Percentiles rank a stretch among this genome's conserved stretches.
phyloP scores from a whole-genome alignment of 2,329 filamentous ascomycete genomes.

The Alternaria sp. region DNA sequence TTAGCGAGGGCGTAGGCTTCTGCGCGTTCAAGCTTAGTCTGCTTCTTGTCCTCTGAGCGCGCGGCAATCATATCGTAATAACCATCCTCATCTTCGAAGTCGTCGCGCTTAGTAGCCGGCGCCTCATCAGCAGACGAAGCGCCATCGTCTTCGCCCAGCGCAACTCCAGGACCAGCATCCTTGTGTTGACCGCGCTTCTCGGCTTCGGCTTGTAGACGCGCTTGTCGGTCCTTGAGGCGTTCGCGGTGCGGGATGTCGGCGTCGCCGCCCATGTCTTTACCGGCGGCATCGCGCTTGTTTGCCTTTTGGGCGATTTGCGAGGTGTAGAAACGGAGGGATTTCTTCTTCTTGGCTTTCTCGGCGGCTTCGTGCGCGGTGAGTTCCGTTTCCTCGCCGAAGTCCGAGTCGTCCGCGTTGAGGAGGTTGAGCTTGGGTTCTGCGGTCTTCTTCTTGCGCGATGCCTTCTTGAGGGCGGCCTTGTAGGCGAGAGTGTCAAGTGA shows the following conservation, averaged over 20 bases:
- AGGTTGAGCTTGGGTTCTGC: conserved; percentile 40
- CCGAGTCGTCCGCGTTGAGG: conserved; percentile 70
- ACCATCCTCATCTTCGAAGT: conserved; percentile 65
- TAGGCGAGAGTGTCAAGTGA: conserved; percentile 70
- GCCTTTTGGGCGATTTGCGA: conserved; percentile 96
- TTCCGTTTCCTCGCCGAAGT: conserved; percentile 88
- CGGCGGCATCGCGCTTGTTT: conserved; percentile 78
- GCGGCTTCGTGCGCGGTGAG: conserved; percentile 80
- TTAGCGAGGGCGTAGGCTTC: conserved; percentile 63
- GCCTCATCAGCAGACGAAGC: conserved; percentile 71
- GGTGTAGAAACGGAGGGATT: conserved; percentile 95
- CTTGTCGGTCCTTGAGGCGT: conserved; percentile 82
- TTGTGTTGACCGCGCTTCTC: conserved; percentile 76
- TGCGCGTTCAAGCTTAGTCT: conserved; percentile 72
- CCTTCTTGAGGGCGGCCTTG: conserved; percentile 55
- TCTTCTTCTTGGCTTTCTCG: conserved; percentile 88
- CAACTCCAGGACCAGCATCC: conserved; percentile 63
- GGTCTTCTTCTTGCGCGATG: conserved; percentile 49
- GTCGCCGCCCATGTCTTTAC: conserved; percentile 78
- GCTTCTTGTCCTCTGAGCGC: conserved; percentile 69
- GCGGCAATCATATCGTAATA: conserved; percentile 91
- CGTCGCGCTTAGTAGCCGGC: conserved; percentile 42
- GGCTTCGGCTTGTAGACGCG: conserved; percentile 85
- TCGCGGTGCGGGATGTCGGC: conserved; percentile 87
- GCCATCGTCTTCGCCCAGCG: conserved; percentile 67